Evolutionary conservation across 345 rosid species (phyloP).

Genomic region (Citrus mangshanensis): DNA sequence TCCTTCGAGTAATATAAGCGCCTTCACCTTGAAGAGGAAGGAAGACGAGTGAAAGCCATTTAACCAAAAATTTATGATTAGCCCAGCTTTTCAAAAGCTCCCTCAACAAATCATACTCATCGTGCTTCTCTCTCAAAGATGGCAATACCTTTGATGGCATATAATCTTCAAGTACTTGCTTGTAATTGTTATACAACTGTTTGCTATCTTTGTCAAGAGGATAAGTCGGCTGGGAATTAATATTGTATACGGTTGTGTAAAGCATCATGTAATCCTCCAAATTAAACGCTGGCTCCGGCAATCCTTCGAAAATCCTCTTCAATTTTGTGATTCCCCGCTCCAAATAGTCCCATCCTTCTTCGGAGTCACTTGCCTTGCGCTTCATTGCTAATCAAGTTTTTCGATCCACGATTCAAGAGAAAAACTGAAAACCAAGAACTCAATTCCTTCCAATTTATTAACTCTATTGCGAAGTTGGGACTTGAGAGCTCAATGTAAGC

Average conservation of each 20-base stretch:
- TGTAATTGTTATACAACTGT: conserved; percentile 79
- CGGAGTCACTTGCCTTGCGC: conserved; percentile 56
- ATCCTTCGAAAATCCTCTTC: conserved; percentile 72
- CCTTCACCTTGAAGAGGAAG: conserved; percentile 72
- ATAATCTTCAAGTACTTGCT: conserved; percentile 63
- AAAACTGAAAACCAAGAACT: too few species aligned
- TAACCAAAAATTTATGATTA: conserved; percentile 83
- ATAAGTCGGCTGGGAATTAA: conserved; percentile 70
- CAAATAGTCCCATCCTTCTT: conserved; percentile 87
- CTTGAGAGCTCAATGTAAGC: too few species aligned
- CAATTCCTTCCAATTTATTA: too few species aligned
- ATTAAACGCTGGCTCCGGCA: conserved; percentile 48
- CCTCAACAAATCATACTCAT: conserved; percentile 64
- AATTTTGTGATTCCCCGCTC: conserved; percentile 71
- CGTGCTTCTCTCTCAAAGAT: conserved; percentile 71
- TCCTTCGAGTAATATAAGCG: conserved; percentile 63
- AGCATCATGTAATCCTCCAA: conserved; percentile 84
- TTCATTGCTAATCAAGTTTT: conserved; percentile 36
- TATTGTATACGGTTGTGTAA: conserved; percentile 63
- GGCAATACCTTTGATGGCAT: conserved; percentile 68
- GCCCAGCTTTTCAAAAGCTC: conserved; percentile 81
- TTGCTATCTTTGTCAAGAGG: conserved; percentile 64
- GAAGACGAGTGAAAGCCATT: conserved; percentile 87
- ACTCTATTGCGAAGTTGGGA: too few species aligned
- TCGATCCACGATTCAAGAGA: too few species aligned